Evolutionary conservation across 2,329 filamentous ascomycete genomes (phyloP).

Genomic region (Boeremia exigua): DNA sequence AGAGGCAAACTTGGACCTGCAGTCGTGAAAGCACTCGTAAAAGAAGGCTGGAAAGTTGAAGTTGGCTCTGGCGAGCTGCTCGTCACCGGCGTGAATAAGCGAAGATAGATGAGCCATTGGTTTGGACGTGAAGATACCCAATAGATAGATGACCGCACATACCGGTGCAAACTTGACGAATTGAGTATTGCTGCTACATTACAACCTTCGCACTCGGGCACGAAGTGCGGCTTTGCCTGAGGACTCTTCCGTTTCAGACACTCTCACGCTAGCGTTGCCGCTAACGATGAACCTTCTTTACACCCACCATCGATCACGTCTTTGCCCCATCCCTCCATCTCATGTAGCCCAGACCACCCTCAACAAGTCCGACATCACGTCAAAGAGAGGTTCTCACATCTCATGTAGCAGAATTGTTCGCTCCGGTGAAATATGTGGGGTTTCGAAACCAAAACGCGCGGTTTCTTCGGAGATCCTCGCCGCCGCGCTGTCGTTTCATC

Average conservation of each 20-base stretch:
- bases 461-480: constrained; percentile 9
- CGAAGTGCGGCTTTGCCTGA: constrained; percentile 5
- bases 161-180: too few species aligned
- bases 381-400: constrained; percentile 7
- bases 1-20: constrained; percentile 77
- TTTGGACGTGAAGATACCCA: constrained; percentile 3
- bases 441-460: constrained; percentile 34
- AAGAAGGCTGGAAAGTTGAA: constrained; percentile 84
- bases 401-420: constrained; percentile 17
- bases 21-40: constrained; percentile 75
- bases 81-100: constrained; percentile 65
- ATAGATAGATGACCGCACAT: neutral
- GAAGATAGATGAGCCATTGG: constrained; percentile 11
- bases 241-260: constrained; percentile 6
- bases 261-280: constrained; percentile 12
- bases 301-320: neutral
- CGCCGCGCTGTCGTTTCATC: constrained; percentile 23
- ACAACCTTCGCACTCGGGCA: neutral
- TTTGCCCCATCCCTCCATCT: neutral
- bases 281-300: constrained; percentile 15
- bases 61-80: constrained; percentile 72
- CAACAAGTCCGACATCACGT: constrained; percentile 4
- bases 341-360: constrained; percentile 1
- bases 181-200: neutral
- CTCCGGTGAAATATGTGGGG: constrained; percentile 10